A percentile compares a stretch with the other conserved stretches of the same genome.
Conservation (phyloP, 225 moss, liverwort and hornwort genomes). For the Bryoerythrophyllum caledonicum region DNA sequence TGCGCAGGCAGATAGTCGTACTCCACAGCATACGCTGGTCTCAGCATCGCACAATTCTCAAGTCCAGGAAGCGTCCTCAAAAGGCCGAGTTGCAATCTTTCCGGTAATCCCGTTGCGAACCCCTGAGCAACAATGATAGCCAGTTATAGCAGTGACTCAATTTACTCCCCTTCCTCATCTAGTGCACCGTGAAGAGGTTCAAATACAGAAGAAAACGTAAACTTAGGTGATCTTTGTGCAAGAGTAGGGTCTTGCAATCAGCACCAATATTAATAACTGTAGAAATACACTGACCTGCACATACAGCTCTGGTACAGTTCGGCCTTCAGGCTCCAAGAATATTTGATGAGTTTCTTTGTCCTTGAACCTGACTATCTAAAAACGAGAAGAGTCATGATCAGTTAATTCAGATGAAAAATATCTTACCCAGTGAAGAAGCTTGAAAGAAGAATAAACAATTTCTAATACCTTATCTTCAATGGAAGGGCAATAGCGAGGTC, state of each 20-base stretch:
- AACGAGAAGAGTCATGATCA: not conserved
- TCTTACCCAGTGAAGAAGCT: not conserved
- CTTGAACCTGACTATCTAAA: conserved; percentile 82
- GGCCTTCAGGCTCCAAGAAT: conserved; percentile 84
- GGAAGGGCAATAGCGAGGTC: conserved; percentile 87
- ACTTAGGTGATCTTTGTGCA: not conserved
- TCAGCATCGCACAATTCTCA: conserved; percentile 79
- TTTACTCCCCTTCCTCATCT: conserved; percentile 7
- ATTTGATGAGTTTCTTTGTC: conserved; percentile 89
- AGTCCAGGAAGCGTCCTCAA: conserved; percentile 79
- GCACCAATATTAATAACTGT: not conserved
- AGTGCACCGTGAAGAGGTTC: not conserved
- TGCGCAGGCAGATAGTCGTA: conserved; percentile 85
- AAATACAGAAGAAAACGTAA: not conserved
- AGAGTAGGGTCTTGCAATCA: not conserved
- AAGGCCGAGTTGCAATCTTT: conserved; percentile 71
- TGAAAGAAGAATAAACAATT: not conserved
- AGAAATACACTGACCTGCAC: conserved; percentile 62
- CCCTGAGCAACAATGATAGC: conserved; percentile 46
- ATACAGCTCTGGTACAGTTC: conserved; percentile 83
- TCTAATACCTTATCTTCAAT: conserved; percentile 79
- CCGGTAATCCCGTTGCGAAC: conserved; percentile 81
- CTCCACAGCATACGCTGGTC: conserved; percentile 88
- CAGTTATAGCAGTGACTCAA: not conserved
- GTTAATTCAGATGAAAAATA: not conserved